These are phyloP conservation scores for Xylaria flabelliformis DNA, from an alignment of 495 filamentous ascomycete genomes.

Conservation along the genomic window DNA sequence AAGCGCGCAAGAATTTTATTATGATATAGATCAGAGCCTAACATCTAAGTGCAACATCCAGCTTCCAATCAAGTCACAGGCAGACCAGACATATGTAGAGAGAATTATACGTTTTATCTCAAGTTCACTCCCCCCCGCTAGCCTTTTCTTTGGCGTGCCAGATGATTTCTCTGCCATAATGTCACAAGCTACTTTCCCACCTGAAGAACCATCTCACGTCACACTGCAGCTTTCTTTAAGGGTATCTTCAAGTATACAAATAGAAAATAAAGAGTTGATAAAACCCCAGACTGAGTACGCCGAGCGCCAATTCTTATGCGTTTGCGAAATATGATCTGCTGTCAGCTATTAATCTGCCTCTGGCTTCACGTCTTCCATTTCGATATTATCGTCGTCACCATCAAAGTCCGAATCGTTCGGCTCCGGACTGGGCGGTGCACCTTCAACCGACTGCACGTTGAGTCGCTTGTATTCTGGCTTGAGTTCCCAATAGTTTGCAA, in stretches of 20 bases:
- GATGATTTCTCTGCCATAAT: not conserved
- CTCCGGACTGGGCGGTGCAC: slow-evolving; percentile 59
- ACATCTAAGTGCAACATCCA: not conserved
- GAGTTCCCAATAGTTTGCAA: slow-evolving; percentile 82
- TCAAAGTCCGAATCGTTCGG: slow-evolving; percentile 63
- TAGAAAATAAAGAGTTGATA: not conserved
- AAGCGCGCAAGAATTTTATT: not conserved
- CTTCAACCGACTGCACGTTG: slow-evolving; percentile 51
- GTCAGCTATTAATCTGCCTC: slow-evolving; percentile 4
- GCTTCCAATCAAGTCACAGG: not conserved
- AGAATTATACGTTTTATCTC: not conserved
- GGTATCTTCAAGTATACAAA: slow-evolving; percentile 15
- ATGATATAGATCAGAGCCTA: not conserved
- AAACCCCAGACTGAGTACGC: not conserved
- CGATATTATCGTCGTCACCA: slow-evolving; percentile 68
- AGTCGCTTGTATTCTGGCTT: slow-evolving; percentile 72
- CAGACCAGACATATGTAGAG: not conserved
- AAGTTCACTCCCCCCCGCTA: not conserved
- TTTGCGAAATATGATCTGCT: not conserved
- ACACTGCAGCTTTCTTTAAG: not conserved
- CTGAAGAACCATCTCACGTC: not conserved
- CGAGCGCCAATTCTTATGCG: slow-evolving; percentile 5
- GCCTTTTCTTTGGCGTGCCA: not conserved
- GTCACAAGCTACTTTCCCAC: not conserved
- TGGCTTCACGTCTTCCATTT: slow-evolving; percentile 69